A percentile compares a stretch with the other conserved stretches of the same genome.
phyloP scores from a whole-genome alignment of 164 flowering plant genomes.

The Houttuynia cordata region DNA sequence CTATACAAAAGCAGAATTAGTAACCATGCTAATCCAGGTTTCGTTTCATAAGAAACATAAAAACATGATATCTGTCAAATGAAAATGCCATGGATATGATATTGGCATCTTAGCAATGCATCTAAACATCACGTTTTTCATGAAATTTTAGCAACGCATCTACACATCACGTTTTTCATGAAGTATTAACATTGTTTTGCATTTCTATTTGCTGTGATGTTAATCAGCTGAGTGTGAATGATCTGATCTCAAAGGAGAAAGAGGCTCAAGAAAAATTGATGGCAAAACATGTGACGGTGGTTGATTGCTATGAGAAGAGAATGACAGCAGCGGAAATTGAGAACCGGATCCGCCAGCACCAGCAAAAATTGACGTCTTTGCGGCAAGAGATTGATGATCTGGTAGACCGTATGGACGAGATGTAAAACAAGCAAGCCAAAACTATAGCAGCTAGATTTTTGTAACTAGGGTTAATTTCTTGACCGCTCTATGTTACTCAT shows the following conservation, averaged over 20 bases:
- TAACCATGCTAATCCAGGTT: too few species aligned
- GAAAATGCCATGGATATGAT: too few species aligned
- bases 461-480: too few species aligned
- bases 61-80: too few species aligned
- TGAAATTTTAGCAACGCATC: too few species aligned
- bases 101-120: background rate
- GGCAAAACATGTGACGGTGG: conserved; percentile 63
- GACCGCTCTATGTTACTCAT: too few species aligned
- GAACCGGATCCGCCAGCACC: conserved; percentile 51
- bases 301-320: conserved; percentile 77
- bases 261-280: conserved; percentile 76
- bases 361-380: conserved; percentile 56
- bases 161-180: too few species aligned
- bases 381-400: conserved; percentile 82
- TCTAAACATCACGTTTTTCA: background rate
- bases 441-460: background rate
- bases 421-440: background rate
- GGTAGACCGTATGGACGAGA: conserved; percentile 57
- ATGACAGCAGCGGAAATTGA: conserved; percentile 58
- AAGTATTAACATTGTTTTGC: background rate
- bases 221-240: conserved; percentile 45
- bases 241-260: conserved; percentile 67
- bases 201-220: background rate
- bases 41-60: too few species aligned
- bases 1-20: too few species aligned